Evolutionary conservation across 257 asterid genomes (phyloP).

Genomic region (Scutellaria baicalensis): DNA sequence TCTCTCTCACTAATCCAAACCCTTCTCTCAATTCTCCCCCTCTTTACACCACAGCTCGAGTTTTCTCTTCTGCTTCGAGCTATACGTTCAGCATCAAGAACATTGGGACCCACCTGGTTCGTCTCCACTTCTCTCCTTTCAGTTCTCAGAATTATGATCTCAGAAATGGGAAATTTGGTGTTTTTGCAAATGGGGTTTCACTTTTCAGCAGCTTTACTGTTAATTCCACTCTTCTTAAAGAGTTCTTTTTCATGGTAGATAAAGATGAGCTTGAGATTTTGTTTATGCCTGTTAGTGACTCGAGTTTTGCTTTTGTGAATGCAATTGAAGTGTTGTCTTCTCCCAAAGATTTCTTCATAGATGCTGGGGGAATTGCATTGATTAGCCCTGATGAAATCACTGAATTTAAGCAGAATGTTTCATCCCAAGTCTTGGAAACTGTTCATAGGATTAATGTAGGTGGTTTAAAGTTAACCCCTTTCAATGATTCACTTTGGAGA

Average conservation of each 20-base stretch:
- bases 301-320: constrained; percentile 51
- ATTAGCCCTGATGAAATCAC: constrained; percentile 37
- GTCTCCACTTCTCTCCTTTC: constrained; percentile 71
- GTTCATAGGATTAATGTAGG: constrained; percentile 82
- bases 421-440: constrained; percentile 54
- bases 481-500: constrained; percentile 81
- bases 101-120: constrained; percentile 60
- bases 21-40: constrained; percentile 28
- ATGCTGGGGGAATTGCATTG: constrained; percentile 37
- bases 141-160: constrained; percentile 35
- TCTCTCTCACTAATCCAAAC: constrained; percentile 38
- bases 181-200: constrained; percentile 48
- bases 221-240: constrained; percentile 32
- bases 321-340: constrained; percentile 75
- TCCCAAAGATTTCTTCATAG: constrained; percentile 60
- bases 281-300: constrained; percentile 37
- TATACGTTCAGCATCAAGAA: constrained; percentile 42
- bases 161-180: constrained; percentile 33
- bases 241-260: constrained; percentile 55
- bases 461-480: constrained; percentile 65
- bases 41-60: constrained; percentile 50
- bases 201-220: constrained; percentile 32
- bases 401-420: constrained; percentile 56
- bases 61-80: constrained; percentile 44
- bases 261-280: constrained; percentile 39